These are phyloP conservation scores for Lobulomyces angularis DNA, from an alignment of 192 early-diverging fungal species.

Conservation along the genomic window DNA sequence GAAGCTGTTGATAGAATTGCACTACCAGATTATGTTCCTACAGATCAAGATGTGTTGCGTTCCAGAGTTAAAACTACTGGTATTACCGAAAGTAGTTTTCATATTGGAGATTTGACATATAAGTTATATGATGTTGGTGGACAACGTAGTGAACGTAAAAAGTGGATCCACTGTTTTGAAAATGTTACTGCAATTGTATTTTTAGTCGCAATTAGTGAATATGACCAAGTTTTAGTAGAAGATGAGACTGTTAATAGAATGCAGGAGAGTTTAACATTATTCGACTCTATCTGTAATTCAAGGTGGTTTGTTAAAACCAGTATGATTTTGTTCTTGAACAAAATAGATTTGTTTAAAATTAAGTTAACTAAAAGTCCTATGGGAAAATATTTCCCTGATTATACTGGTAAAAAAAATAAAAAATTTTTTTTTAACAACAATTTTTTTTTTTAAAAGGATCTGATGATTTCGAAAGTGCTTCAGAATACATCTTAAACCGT, in stretches of 20 bases:
- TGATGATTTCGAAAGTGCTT: slow-evolving; percentile 58
- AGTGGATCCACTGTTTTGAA: slow-evolving; percentile 99
- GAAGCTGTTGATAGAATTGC: slow-evolving; percentile 84
- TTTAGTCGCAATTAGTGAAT: slow-evolving; percentile 88
- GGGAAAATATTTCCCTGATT: slow-evolving; percentile 83
- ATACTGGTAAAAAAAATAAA: slow-evolving; percentile 36
- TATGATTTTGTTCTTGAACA: slow-evolving; percentile 98
- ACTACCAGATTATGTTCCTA: slow-evolving; percentile 66
- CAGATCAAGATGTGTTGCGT: slow-evolving; percentile 91
- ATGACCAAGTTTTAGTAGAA: slow-evolving; percentile 90
- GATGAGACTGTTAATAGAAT: slow-evolving; percentile 94
- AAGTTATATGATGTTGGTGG: slow-evolving; percentile 97
- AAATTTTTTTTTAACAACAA: neutral
- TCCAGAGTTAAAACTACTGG: slow-evolving; percentile 96
- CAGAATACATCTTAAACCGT: slow-evolving; percentile 64
- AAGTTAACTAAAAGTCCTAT: slow-evolving; percentile 77
- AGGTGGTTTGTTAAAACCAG: slow-evolving; percentile 94
- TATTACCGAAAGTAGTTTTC: slow-evolving; percentile 89
- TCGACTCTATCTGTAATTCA: slow-evolving; percentile 95
- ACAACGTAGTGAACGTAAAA: slow-evolving; percentile 95
- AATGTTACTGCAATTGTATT: slow-evolving; percentile 93
- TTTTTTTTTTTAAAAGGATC: slow-evolving; percentile 26
- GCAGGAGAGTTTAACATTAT: slow-evolving; percentile 90
- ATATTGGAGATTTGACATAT: slow-evolving; percentile 83
- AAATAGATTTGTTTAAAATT: slow-evolving; percentile 89